phyloP scores from a whole-genome alignment of 257 asterid species.

The Eustoma russellianum region DNA sequence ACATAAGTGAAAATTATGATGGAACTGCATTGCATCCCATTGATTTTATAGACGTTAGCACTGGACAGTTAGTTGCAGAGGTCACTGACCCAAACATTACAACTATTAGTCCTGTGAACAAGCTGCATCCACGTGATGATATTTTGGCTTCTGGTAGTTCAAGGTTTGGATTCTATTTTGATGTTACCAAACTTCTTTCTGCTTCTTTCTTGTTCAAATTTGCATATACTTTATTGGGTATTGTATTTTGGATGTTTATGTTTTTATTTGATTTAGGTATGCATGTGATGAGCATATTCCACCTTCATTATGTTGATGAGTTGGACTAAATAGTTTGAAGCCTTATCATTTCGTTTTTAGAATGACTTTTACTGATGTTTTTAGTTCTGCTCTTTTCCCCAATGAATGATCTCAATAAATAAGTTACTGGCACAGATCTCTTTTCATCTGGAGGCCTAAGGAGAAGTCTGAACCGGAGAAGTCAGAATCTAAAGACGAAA shows the following conservation, averaged over 20 bases:
- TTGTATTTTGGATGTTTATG: background rate
- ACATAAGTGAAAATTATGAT: constrained; percentile 84
- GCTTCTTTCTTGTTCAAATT: background rate
- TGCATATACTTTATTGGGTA: background rate
- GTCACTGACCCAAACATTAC: constrained; percentile 89
- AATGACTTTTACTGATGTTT: too few species aligned
- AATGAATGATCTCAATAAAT: background rate
- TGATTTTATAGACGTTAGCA: constrained; percentile 72
- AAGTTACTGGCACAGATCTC: constrained; percentile 39
- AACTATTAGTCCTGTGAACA: constrained; percentile 88
- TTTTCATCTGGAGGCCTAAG: constrained; percentile 83
- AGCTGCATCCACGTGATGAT: constrained; percentile 90
- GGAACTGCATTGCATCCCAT: constrained; percentile 94
- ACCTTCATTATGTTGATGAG: too few species aligned
- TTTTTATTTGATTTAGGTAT: background rate
- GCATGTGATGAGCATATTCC: background rate
- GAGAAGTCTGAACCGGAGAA: constrained; percentile 32
- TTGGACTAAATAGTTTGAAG: too few species aligned
- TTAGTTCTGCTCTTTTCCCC: too few species aligned
- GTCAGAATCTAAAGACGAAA: constrained; percentile 23
- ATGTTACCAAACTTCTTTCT: constrained; percentile 1
- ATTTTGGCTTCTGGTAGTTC: constrained; percentile 95
- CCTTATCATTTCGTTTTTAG: too few species aligned
- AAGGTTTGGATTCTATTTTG: constrained; percentile 37
- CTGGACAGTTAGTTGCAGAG: constrained; percentile 88